These are phyloP conservation scores for Amylostereum areolatum DNA, from an alignment of 1,284 basidiomycete genomes.

Conservation along the genomic window DNA sequence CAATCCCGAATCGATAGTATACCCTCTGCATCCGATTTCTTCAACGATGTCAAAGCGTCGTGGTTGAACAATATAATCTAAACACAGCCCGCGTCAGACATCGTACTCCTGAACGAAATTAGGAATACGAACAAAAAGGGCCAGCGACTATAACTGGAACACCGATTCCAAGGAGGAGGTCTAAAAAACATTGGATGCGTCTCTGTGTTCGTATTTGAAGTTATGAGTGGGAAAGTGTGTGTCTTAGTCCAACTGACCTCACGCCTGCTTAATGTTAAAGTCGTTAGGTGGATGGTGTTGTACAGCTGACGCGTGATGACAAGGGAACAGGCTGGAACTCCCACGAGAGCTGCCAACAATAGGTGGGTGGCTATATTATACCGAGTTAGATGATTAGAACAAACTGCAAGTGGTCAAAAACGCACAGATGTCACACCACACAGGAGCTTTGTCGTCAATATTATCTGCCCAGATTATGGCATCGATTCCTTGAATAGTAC, in stretches of 20 bases:
- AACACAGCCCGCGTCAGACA: neutral
- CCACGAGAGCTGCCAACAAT: neutral
- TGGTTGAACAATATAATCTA: neutral
- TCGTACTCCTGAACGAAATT: neutral
- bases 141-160: neutral
- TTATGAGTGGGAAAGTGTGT: neutral
- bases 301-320: neutral
- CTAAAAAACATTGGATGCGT: neutral
- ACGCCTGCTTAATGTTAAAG: too few relatives aligned
- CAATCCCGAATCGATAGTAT: neutral
- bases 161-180: neutral
- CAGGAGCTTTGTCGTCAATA: neutral
- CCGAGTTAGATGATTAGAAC: neutral
- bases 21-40: neutral
- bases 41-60: neutral
- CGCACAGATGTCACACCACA: neutral
- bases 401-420: neutral
- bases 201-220: neutral
- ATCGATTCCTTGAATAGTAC: neutral
- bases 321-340: neutral
- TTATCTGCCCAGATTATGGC: neutral
- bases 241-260: neutral
- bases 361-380: neutral
- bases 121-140: neutral
- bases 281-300: neutral